Base-by-base conservation (phyloP, 306 rosid genomes). In the Vicia sativa region DNA sequence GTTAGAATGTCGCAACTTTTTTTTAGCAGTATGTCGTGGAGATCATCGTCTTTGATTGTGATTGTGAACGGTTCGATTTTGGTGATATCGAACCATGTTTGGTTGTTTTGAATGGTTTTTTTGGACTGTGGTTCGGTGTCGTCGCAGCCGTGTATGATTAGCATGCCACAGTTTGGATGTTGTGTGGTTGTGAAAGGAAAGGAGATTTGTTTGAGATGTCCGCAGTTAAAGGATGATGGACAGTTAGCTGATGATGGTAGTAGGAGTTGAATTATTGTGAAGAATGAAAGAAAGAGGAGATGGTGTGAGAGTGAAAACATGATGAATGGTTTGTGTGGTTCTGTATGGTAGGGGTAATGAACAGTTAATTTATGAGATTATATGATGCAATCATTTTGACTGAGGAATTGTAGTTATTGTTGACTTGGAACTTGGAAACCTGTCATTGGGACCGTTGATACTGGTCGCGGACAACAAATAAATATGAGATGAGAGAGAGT, bases 141-240 rank as follows among this genome's bases (percentile, higher is more conserved):
- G 3, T 65, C 70, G 18, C 70, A 65, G 2, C 70, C 70, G 7
- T 65, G 70, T 3, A 65, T 45, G 4, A 45, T 13, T 7, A 45
- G 14, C 23, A 65, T 45, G 70, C 70, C 70, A 6, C 70, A 65
- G 11, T 65, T 21, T 26, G 70, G 70, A 13, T 45, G 28, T 18
- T 29, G 35, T 19, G 10, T 41, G 52, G 10, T 50, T 5, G 49
- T 63, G 46, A 72, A 68, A n/a, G 84, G 84, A 58, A 69, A 73
- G 0, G 6, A 6, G 11, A 72, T 16, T 6, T 11, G 3, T 7
- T 44, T 49, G 15, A 78, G 63, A 8, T 11, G 28, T 72, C 77
- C 72, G n/a, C 82, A 76, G 39, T 3, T 0, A 28, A 79, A 53
- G n/a, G 69, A 67, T 45, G 3, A 16, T 7, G 31, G 46, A 68